Percentiles rank a stretch among this genome's conserved stretches.
Evolutionary conservation across 1,284 basidiomycete species (phyloP).

Genomic region (Xerocomus amazonicus): DNA sequence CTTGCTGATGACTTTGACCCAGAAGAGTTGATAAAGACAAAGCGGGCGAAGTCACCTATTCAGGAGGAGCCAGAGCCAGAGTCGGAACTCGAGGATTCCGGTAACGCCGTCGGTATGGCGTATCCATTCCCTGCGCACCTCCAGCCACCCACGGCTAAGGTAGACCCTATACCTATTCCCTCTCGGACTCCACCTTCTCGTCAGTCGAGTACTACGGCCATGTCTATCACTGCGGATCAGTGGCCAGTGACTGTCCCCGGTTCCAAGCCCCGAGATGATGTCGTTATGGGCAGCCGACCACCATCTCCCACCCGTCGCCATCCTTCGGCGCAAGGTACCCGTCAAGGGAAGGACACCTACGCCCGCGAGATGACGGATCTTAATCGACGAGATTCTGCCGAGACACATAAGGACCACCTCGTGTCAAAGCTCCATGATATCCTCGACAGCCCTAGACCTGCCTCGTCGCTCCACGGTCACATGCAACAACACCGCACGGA

Average conservation of each 20-base stretch:
- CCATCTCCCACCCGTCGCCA: conserved; percentile 24
- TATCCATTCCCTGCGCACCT: conserved; percentile 34
- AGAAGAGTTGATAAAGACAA: conserved; percentile 32
- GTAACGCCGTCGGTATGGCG: conserved; percentile 17
- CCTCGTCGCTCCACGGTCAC: conserved; percentile 23
- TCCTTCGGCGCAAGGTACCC: conserved; percentile 19
- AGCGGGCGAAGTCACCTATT: conserved; percentile 21
- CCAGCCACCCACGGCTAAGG: conserved; percentile 22
- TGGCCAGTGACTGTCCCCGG: conserved; percentile 24
- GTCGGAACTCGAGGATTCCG: conserved; percentile 23
- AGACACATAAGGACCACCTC: conserved; percentile 27
- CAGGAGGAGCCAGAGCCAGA: conserved; percentile 27
- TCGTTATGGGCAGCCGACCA: conserved; percentile 30
- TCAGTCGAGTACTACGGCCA: conserved; percentile 28
- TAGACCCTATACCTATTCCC: conserved; percentile 34
- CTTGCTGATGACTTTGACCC: conserved; percentile 31
- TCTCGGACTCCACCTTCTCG: conserved; percentile 29
- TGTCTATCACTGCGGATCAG: conserved; percentile 28
- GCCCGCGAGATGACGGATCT: conserved; percentile 22
- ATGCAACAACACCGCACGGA: conserved; percentile 23
- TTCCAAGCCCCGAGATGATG: conserved; percentile 29
- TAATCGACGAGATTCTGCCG: conserved; percentile 24
- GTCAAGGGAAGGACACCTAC: conserved; percentile 15
- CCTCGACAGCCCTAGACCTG: conserved; percentile 28
- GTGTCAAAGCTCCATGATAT: conserved; percentile 31